A percentile compares a stretch with the other conserved stretches of the same genome.
Conservation (phyloP, 2,329 filamentous ascomycete species). For the Stenocarpella maydis region DNA sequence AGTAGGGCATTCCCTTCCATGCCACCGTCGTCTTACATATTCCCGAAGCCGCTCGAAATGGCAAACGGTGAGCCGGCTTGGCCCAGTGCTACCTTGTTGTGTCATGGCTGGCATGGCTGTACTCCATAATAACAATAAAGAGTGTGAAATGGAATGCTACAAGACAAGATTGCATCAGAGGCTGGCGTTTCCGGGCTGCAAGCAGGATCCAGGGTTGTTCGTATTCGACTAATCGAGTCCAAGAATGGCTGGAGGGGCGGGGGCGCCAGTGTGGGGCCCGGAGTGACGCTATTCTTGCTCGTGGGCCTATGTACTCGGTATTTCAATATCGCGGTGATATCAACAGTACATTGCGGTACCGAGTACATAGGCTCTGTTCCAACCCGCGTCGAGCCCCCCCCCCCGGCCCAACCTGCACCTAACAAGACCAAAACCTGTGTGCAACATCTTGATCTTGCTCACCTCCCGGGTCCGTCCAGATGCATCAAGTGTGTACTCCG, state of each 20-base stretch:
- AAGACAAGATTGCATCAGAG: slow-evolving; percentile 6
- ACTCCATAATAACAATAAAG: no score
- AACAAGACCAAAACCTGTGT: no score
- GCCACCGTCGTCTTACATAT: neutral
- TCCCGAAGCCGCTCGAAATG: neutral
- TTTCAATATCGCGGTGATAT: neutral
- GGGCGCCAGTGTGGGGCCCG: no score
- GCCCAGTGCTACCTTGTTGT: neutral
- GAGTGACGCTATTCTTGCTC: no score
- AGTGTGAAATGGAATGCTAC: neutral
- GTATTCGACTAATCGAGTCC: slow-evolving; percentile 17
- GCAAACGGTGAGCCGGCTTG: neutral
- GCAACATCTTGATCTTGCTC: no score
- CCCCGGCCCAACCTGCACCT: no score
- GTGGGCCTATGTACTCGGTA: neutral
- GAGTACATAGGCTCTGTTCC: no score
- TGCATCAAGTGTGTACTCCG: no score
- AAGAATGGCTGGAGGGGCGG: slow-evolving; percentile 8
- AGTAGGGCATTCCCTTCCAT: neutral
- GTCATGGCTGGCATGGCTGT: slow-evolving; percentile 1
- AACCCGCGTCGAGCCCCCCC: no score
- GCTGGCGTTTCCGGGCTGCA: neutral
- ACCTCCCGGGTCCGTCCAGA: neutral
- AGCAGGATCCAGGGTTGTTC: slow-evolving; percentile 9
- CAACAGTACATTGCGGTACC: neutral